These are phyloP conservation scores for Apiospora phragmitis DNA, from an alignment of 2,329 filamentous ascomycete species.

Conservation along the genomic window DNA sequence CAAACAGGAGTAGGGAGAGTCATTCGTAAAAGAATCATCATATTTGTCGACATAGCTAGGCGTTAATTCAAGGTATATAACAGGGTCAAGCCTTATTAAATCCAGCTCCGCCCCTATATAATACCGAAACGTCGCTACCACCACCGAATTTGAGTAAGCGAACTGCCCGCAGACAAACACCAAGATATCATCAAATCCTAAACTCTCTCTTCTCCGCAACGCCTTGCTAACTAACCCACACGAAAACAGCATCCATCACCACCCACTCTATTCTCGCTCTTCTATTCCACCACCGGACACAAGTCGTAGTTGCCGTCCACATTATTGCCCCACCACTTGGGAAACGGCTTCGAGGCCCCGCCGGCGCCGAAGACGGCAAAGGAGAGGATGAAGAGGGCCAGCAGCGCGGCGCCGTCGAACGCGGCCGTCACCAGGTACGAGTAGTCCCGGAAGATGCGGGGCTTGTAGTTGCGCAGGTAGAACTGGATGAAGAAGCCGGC, in stretches of 20 bases:
- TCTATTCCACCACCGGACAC: constrained; percentile 41
- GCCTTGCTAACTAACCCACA: not conserved
- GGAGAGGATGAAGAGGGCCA: constrained; percentile 51
- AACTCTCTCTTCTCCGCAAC: not conserved
- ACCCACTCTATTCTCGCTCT: too few relatives aligned
- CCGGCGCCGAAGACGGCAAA: constrained; percentile 58
- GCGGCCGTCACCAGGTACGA: constrained; percentile 54
- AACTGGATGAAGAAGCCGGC: constrained; percentile 51
- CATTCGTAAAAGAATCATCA: not conserved
- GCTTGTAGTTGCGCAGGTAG: constrained; percentile 53
- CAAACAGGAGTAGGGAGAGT: not conserved
- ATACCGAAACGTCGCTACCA: not conserved
- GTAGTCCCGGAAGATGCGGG: constrained; percentile 54
- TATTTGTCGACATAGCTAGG: not conserved
- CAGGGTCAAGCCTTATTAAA: not conserved
- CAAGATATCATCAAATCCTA: not conserved
- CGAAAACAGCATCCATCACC: not conserved
- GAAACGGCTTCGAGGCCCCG: constrained; percentile 44
- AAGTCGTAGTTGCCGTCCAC: constrained; percentile 47
- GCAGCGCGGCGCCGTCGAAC: constrained; percentile 51
- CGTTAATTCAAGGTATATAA: not conserved
- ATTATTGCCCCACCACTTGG: constrained; percentile 57
- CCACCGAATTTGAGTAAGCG: not conserved
- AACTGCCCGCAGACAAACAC: not conserved
- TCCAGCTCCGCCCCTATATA: not conserved